Evolutionary conservation across 306 rosid species (phyloP).

Genomic region (Fagus sylvatica): DNA sequence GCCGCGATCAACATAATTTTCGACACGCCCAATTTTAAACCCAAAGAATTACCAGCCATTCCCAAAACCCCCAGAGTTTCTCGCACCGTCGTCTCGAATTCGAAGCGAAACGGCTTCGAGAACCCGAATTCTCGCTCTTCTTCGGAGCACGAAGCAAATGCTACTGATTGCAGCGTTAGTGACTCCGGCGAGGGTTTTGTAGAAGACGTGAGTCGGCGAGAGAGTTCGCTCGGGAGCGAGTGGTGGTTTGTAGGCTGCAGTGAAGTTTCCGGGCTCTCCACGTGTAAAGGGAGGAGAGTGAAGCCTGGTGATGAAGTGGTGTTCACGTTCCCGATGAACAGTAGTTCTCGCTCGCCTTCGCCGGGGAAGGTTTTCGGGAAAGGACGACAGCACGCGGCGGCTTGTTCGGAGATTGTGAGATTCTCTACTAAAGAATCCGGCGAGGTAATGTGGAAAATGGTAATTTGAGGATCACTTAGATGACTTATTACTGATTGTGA

Average conservation of each 20-base stretch:
- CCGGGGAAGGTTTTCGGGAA: constrained; percentile 65
- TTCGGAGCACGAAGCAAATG: constrained; percentile 13
- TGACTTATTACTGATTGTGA: neutral
- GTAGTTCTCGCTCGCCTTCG: constrained; percentile 37
- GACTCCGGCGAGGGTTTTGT: constrained; percentile 23
- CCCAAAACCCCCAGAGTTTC: constrained; percentile 22
- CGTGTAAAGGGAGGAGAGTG: constrained; percentile 77
- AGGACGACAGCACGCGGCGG: constrained; percentile 44
- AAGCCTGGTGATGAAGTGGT: constrained; percentile 64
- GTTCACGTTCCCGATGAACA: constrained; percentile 63
- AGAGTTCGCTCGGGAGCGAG: constrained; percentile 34
- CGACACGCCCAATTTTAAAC: constrained; percentile 50
- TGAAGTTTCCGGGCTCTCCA: constrained; percentile 70
- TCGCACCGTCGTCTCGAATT: constrained; percentile 17
- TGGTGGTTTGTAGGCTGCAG: constrained; percentile 83
- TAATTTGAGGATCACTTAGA: neutral
- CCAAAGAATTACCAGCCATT: constrained; percentile 22
- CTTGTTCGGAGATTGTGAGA: constrained; percentile 82
- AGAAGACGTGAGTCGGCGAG: constrained; percentile 20
- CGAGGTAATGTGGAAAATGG: constrained; percentile 52
- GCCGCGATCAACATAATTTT: constrained; percentile 89
- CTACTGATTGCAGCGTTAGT: constrained; percentile 13
- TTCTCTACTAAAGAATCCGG: constrained; percentile 67
- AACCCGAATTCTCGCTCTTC: neutral
- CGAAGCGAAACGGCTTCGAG: constrained; percentile 17